Evolutionary conservation across 1,284 basidiomycete species (phyloP).

Genomic region (Cryptococcus deneoformans): DNA sequence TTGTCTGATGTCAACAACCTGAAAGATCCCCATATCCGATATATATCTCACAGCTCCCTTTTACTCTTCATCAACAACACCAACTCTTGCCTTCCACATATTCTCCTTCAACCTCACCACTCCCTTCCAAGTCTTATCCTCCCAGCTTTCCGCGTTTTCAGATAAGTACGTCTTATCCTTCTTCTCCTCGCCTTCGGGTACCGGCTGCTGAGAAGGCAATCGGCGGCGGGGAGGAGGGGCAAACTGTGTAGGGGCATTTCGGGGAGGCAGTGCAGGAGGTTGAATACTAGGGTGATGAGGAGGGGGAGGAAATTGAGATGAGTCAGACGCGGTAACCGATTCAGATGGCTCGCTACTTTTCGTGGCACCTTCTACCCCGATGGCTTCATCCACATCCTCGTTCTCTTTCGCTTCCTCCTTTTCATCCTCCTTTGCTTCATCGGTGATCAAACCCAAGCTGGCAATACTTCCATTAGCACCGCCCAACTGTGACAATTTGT

Average conservation of each 20-base stretch:
- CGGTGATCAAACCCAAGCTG: neutral
- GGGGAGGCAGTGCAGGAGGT: neutral
- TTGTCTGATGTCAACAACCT: neutral
- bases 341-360: neutral
- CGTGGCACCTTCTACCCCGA: neutral
- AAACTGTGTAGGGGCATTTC: neutral
- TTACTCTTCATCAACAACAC: slow-evolving; percentile 52
- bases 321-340: neutral
- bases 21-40: neutral
- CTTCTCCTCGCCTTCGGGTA: slow-evolving; percentile 15
- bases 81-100: slow-evolving; percentile 85
- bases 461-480: slow-evolving; percentile 3
- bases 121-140: slow-evolving; percentile 84
- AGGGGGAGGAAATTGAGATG: neutral
- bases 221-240: neutral
- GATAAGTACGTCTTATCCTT: slow-evolving; percentile 19
- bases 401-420: neutral
- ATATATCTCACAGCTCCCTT: neutral
- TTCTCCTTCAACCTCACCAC: slow-evolving; percentile 75
- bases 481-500: slow-evolving; percentile 15
- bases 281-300: neutral
- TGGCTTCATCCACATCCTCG: no score
- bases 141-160: slow-evolving; percentile 61
- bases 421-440: neutral
- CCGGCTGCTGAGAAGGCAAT: slow-evolving; percentile 26